Base-by-base conservation (phyloP, 768 basidiomycete species). In the Dentipellis fragilis region DNA sequence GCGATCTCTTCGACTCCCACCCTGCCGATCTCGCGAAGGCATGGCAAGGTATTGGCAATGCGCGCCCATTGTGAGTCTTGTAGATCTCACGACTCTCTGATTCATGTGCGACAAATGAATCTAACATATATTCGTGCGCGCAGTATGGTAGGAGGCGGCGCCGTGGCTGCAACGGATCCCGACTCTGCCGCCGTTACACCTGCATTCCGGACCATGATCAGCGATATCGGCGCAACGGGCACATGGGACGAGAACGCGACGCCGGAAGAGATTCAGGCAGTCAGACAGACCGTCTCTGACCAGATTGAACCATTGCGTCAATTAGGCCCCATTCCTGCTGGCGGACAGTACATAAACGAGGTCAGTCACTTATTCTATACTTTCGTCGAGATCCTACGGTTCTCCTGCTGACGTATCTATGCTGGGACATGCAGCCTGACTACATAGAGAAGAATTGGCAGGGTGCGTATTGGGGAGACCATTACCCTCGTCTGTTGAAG, bases 61-160 rank as follows among this genome's bases (percentile, higher is more conserved):
- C 16, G 16, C 40, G 40, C 16, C 40, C 40, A 42, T 42, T 42
- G 40, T 42, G 17, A 4, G 40, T 42, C 17, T 42, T 17, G 14
- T 11, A 14, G 14, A 4, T 39, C n/a, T 39, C 10, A 39, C 10
- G n/a, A n/a, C 38, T 39, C 10, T 39, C 10, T 5, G 38, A 39
- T 39, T 39, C 4, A n/a, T n/a, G n/a, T n/a, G n/a, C n/a, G n/a
- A n/a, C n/a, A n/a, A n/a, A n/a, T n/a, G n/a, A n/a, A n/a, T 1
- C 17, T 42, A 14, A 36, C 17, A 12, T 55, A 4, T 23, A 39
- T 19, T 46, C 10, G 23, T 48, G 23, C 16, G 22, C 34, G 23
- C 49, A 79, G 77, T 52, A 64, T 71, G 22, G 62, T 79, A 6
- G 71, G 66, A 6, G 79, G 79, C 2, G 78, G 80, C 3, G 72